These are phyloP conservation scores for Elsinoe necatrix DNA, from an alignment of 2,329 filamentous ascomycete genomes.

Conservation along the genomic window DNA sequence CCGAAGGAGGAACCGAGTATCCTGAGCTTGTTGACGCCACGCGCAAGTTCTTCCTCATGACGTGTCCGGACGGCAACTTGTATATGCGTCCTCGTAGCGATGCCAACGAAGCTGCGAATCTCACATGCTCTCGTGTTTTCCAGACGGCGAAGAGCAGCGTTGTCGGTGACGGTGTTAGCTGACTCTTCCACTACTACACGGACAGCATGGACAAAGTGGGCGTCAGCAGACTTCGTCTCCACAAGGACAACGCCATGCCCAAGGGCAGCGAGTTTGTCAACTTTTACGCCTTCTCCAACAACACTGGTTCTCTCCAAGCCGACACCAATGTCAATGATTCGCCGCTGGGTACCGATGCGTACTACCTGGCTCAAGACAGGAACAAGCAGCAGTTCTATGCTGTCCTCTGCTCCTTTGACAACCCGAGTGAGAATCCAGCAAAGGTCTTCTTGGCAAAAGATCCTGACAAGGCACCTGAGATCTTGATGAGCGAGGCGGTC, in stretches of 20 bases:
- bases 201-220: constrained; percentile 28
- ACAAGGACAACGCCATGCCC: constrained; percentile 16
- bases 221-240: constrained; percentile 28
- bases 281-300: constrained; percentile 7
- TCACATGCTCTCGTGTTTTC: constrained; percentile 9
- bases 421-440: constrained; percentile 10
- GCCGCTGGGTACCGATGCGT: background rate
- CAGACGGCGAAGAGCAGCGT: constrained; percentile 19
- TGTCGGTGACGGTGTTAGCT: constrained; percentile 1
- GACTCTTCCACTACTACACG: constrained; percentile 30
- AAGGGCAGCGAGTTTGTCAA: constrained; percentile 9
- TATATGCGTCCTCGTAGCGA: constrained; percentile 24
- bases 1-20: constrained; percentile 20
- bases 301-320: background rate
- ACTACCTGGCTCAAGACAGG: constrained; percentile 13
- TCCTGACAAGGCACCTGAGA: constrained; percentile 21
- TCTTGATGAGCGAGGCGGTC: constrained; percentile 22
- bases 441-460: constrained; percentile 27
- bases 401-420: constrained; percentile 26
- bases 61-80: constrained; percentile 32
- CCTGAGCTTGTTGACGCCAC: constrained; percentile 21
- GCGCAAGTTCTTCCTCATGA: constrained; percentile 23
- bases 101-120: constrained; percentile 18
- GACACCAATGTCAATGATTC: constrained; percentile 5
- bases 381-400: constrained; percentile 25